A percentile compares a stretch with the other conserved stretches of the same genome.
Evolutionary conservation across 2,329 filamentous ascomycete genomes (phyloP).

Genomic region (Trichoderma cornu-damae): DNA sequence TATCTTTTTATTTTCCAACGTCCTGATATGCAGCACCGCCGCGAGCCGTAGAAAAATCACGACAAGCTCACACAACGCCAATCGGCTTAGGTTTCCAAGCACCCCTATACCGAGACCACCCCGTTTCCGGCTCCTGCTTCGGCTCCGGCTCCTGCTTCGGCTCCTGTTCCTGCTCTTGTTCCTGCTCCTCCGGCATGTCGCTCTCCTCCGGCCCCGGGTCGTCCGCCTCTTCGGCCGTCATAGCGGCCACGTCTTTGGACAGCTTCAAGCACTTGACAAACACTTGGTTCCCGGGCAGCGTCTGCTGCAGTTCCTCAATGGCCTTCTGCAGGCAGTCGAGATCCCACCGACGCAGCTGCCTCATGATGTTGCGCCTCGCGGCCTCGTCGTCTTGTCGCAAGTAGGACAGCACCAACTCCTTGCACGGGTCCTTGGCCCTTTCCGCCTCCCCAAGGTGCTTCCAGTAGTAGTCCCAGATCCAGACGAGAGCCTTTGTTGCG

Average conservation of each 20-base stretch:
- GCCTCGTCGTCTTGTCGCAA: conserved; percentile 34
- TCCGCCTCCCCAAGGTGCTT: conserved; percentile 38
- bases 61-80: conserved; percentile 43
- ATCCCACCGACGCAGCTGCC: conserved; percentile 35
- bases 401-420: conserved; percentile 36
- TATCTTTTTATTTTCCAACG: not conserved
- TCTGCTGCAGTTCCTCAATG: conserved; percentile 37
- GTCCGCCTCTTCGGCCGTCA: conserved; percentile 19
- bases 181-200: conserved; percentile 10
- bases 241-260: conserved; percentile 35
- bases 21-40: not conserved
- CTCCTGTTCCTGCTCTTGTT: not conserved
- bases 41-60: not conserved
- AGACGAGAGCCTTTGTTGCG: conserved; percentile 64
- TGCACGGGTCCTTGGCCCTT: conserved; percentile 27
- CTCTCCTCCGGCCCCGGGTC: conserved; percentile 12
- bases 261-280: conserved; percentile 44
- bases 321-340: conserved; percentile 34
- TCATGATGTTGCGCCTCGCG: conserved; percentile 25
- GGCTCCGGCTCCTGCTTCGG: not conserved
- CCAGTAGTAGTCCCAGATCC: conserved; percentile 94
- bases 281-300: conserved; percentile 39
- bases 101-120: conserved; percentile 48
- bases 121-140: conserved; percentile 23
- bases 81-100: conserved; percentile 56